Evolutionary conservation across 1,284 basidiomycete genomes (phyloP).

Genomic region (Puccinia triticina): DNA sequence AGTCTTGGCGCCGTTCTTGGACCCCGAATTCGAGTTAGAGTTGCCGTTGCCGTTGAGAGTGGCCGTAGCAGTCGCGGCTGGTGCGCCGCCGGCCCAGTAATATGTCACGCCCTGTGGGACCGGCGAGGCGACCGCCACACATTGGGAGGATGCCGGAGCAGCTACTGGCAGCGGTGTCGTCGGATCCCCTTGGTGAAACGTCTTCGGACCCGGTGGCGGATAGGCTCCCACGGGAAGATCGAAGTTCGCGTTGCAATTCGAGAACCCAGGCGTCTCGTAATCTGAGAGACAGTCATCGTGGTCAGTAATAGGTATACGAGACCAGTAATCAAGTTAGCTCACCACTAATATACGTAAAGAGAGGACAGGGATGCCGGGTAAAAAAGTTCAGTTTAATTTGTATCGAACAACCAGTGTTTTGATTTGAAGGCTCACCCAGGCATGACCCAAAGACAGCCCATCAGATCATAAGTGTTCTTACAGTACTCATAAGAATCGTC

Average conservation of each 20-base stretch:
- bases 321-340: not conserved
- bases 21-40: not conserved
- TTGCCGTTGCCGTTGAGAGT: not conserved
- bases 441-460: constrained; percentile 54
- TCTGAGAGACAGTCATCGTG: constrained; percentile 21
- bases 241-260: constrained; percentile 56
- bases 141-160: constrained; percentile 56
- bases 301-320: not conserved
- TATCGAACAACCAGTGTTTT: not conserved
- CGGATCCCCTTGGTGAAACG: constrained; percentile 56
- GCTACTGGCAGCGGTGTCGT: constrained; percentile 55
- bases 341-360: not conserved
- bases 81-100: constrained; percentile 54
- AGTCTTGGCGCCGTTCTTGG: constrained; percentile 6
- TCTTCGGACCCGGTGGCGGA: constrained; percentile 54
- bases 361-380: no score
- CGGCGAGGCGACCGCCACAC: constrained; percentile 53
- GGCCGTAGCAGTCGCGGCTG: constrained; percentile 31
- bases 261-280: constrained; percentile 56
- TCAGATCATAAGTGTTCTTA: constrained; percentile 56
- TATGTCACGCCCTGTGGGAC: constrained; percentile 57
- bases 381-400: not conserved
- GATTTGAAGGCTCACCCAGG: not conserved
- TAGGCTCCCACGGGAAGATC: constrained; percentile 56
- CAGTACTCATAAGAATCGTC: constrained; percentile 55